Conservation (phyloP, 345 rosid genomes). For the Citrus trifoliata region DNA sequence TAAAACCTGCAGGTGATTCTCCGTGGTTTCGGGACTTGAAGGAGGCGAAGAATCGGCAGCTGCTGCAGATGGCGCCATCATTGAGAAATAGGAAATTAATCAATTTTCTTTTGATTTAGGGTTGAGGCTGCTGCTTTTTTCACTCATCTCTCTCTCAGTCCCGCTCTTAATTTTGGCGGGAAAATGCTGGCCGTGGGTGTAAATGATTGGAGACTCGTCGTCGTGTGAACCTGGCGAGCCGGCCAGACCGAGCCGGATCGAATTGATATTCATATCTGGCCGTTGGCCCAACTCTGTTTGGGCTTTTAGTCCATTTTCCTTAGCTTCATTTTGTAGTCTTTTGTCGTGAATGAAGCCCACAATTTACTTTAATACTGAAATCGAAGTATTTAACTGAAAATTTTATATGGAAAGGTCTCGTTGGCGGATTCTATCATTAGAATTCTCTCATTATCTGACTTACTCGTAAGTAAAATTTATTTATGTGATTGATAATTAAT, state of each 20-base stretch:
- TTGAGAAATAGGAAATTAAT: not conserved
- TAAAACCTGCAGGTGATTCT: constrained; percentile 54
- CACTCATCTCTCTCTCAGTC: not conserved
- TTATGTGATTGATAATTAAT: too few species aligned
- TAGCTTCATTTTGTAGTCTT: too few species aligned
- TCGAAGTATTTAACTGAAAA: too few species aligned
- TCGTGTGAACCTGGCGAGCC: not conserved
- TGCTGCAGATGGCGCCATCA: constrained; percentile 35
- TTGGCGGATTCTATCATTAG: too few species aligned
- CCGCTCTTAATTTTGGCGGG: constrained; percentile 44
- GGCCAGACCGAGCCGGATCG: not conserved
- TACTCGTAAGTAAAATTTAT: too few species aligned
- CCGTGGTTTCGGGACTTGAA: constrained; percentile 24
- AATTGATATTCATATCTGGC: not conserved
- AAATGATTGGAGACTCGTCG: not conserved
- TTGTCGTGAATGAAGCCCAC: too few species aligned
- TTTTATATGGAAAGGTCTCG: too few species aligned
- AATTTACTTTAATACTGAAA: too few species aligned
- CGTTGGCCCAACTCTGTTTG: not conserved
- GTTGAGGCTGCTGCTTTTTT: constrained; percentile 12
- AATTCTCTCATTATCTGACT: too few species aligned
- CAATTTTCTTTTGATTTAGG: constrained; percentile 16
- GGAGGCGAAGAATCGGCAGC: constrained; percentile 33
- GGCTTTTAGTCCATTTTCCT: not conserved
- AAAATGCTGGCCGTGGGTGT: not conserved